Evolutionary conservation across 352 stramenopile species (phyloP), one percentile per base, ranked within the genome.

Genomic region (Pythium insidiosum): DNA sequence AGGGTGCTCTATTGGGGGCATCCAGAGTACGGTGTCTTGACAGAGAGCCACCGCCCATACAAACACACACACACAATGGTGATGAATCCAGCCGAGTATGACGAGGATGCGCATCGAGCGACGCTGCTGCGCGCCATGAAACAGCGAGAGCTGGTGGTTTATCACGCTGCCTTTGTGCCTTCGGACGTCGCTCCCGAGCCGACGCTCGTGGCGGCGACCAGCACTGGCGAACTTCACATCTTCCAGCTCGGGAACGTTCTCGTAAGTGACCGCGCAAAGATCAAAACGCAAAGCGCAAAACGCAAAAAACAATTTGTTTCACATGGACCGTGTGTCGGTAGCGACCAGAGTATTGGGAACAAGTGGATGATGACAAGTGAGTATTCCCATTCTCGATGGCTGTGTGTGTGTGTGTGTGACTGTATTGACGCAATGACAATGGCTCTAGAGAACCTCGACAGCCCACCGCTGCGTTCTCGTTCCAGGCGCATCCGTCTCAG

Each of bases 401-500:
- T n/a, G n/a, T n/a, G n/a, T n/a, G n/a, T n/a, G n/a, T n/a, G n/a
- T n/a, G n/a, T n/a, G n/a, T n/a, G n/a, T n/a, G n/a, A n/a, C n/a
- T n/a, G n/a, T n/a, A n/a, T n/a, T n/a, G n/a, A n/a, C n/a, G n/a
- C n/a, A n/a, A n/a, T n/a, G n/a, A n/a, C n/a, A n/a, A n/a, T n/a
- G n/a, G n/a, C n/a, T n/a, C n/a, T n/a, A 88, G 72, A 6, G 35
- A 42, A 20, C 65, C 64, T 0, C 48, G 61, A 12, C 62, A 65
- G n/a, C 73, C 72, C 18, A 50, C 66, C 4, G 69, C 76, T 22
- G 63, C 64, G 34, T 51, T 84, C 18, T 73, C 62, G 11, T 85
- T 89, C 56, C 66, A 77, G 43, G 76, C 76, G 13, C 76, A 89
- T 25, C 56, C 62, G 38, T 80, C 68, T 24, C 76, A 87, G 49